Conservation (phyloP, 805 yeast genomes). For the Nakazawaea pomicola region DNA sequence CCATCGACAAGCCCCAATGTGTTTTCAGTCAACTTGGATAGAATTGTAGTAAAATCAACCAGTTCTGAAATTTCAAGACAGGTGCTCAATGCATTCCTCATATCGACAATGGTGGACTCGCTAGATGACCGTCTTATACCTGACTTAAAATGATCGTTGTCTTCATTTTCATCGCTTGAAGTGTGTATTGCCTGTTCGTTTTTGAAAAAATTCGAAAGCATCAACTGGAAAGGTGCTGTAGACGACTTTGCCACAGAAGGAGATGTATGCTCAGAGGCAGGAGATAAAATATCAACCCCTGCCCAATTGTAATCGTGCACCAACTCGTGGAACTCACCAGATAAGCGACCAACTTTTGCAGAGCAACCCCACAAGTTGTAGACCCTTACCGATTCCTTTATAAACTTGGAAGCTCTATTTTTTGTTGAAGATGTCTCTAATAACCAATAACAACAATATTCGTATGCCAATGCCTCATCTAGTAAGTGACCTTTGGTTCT, state of each 20-base stretch:
- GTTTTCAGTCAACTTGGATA: constrained; percentile 33
- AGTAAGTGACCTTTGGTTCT: constrained; percentile 24
- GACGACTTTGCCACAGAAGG: constrained; percentile 6
- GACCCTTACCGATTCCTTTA: constrained; percentile 31
- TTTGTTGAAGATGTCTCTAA: constrained; percentile 19
- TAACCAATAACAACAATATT: constrained; percentile 40
- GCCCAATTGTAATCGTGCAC: constrained; percentile 28
- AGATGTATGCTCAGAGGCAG: not conserved
- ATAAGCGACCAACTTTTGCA: constrained; percentile 21
- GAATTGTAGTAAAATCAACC: constrained; percentile 31
- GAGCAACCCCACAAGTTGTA: constrained; percentile 27
- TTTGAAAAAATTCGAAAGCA: constrained; percentile 22
- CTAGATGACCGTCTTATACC: constrained; percentile 34
- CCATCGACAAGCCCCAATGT: constrained; percentile 26
- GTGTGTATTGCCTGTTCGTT: constrained; percentile 6
- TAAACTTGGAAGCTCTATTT: constrained; percentile 30
- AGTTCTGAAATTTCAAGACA: constrained; percentile 48
- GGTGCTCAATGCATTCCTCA: constrained; percentile 35
- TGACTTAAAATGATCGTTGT: constrained; percentile 36
- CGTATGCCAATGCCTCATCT: constrained; percentile 36
- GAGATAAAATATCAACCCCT: constrained; percentile 19
- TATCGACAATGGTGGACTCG: constrained; percentile 30
- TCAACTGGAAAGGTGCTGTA: constrained; percentile 22
- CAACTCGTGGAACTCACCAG: constrained; percentile 25
- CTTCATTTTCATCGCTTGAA: constrained; percentile 15